phyloP scores from a whole-genome alignment of 202 grass and related monocot genomes.

The Panicum hallii region DNA sequence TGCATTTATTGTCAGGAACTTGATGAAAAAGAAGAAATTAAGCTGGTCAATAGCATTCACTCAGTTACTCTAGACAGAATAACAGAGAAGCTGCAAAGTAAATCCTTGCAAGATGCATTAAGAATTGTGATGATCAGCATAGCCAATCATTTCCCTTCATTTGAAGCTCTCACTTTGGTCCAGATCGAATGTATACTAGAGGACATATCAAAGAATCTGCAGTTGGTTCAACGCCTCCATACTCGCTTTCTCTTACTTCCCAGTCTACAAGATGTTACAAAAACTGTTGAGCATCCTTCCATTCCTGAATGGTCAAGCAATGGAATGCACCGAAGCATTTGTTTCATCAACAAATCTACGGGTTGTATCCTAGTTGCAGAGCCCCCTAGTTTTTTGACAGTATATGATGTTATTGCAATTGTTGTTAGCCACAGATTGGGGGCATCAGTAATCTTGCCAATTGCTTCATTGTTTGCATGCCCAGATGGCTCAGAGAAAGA shows the following conservation, averaged over 20 bases:
- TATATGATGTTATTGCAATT: conserved; percentile 83
- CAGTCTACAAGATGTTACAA: conserved; percentile 74
- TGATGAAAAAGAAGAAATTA: conserved; percentile 62
- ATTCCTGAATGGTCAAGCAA: conserved; percentile 80
- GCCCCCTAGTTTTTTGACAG: conserved; percentile 82
- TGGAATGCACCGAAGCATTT: conserved; percentile 72
- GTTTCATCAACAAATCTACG: conserved; percentile 69
- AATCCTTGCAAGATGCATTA: conserved; percentile 73
- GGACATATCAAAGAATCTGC: conserved; percentile 75
- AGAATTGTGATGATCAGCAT: conserved; percentile 68
- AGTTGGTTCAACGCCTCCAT: conserved; percentile 71
- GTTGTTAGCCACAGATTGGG: conserved; percentile 75
- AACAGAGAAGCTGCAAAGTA: conserved; percentile 74
- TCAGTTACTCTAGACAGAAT: conserved; percentile 63
- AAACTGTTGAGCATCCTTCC: conserved; percentile 46
- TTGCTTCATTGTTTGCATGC: conserved; percentile 82
- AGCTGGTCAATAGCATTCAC: conserved; percentile 74
- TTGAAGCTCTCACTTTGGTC: conserved; percentile 66
- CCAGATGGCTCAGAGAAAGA: conserved; percentile 87
- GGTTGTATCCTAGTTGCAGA: conserved; percentile 81
- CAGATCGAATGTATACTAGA: conserved; percentile 67
- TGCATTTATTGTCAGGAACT: conserved; percentile 72
- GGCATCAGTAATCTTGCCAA: conserved; percentile 71
- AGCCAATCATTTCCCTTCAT: conserved; percentile 78
- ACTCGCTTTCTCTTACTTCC: conserved; percentile 90